phyloP scores from a whole-genome alignment of 768 basidiomycete genomes.

The Agaricus sinodeliciosus region DNA sequence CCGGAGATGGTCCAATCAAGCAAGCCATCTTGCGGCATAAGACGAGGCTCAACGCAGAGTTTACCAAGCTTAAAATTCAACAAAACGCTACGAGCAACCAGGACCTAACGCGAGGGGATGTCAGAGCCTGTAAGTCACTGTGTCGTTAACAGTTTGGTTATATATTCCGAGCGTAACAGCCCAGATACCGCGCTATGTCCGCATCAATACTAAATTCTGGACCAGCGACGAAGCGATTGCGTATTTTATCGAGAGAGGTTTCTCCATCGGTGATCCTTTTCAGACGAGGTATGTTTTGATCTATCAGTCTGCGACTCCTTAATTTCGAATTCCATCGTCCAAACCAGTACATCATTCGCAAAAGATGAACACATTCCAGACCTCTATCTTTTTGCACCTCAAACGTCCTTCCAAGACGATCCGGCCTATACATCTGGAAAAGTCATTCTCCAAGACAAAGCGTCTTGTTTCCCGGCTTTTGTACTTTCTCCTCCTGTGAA shows the following conservation, averaged over 20 bases:
- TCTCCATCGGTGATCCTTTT: conserved; percentile 43
- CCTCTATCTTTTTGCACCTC: conserved; percentile 72
- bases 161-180: conserved; percentile 29
- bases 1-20: conserved; percentile 86
- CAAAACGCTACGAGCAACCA: conserved; percentile 57
- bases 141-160: conserved; percentile 9
- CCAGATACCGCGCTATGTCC: conserved; percentile 76
- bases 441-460: conserved; percentile 94
- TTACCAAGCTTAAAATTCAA: conserved; percentile 78
- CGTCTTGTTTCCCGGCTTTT: conserved; percentile 91
- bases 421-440: conserved; percentile 69
- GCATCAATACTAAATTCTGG: conserved; percentile 74
- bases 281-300: conserved; percentile 37
- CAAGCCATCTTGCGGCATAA: conserved; percentile 85
- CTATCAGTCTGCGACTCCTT: background rate
- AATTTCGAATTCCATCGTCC: conserved; percentile 5
- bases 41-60: conserved; percentile 80
- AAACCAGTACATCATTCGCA: conserved; percentile 52
- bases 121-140: conserved; percentile 47
- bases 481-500: conserved; percentile 69
- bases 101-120: conserved; percentile 60
- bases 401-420: conserved; percentile 61
- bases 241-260: conserved; percentile 52
- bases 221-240: conserved; percentile 56
- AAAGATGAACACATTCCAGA: conserved; percentile 78